Percentiles rank a stretch among this genome's conserved stretches.
Conservation (phyloP, 805 yeast species). For the Pichia manshurica region DNA sequence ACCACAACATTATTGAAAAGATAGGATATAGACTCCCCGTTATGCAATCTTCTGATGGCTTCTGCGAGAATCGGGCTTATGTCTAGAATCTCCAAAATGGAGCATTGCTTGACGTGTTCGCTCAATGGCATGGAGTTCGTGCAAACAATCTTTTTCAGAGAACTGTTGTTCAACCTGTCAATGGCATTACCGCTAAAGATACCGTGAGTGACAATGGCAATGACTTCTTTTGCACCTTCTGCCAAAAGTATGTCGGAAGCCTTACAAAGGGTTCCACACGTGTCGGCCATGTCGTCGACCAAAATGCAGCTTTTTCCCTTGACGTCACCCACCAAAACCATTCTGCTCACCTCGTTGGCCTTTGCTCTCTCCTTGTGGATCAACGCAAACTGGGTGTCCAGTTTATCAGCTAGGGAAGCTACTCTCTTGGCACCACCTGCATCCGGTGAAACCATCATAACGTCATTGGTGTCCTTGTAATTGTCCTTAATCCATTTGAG, state of each 20-base stretch:
- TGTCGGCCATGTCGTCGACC: constrained; percentile 97
- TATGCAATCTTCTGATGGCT: constrained; percentile 88
- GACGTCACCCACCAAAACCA: constrained; percentile 97
- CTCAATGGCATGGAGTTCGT: constrained; percentile 90
- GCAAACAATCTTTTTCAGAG: constrained; percentile 71
- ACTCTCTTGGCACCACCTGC: constrained; percentile 99
- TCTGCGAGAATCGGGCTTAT: constrained; percentile 86
- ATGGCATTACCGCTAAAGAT: constrained; percentile 83
- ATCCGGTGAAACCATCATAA: constrained; percentile 91
- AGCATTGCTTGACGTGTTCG: constrained; percentile 50
- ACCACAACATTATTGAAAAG: constrained; percentile 56
- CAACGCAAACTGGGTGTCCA: constrained; percentile 89
- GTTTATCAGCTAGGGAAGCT: constrained; percentile 85
- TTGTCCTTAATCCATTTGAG: constrained; percentile 72
- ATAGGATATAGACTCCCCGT: constrained; percentile 92
- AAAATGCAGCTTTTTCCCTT: constrained; percentile 73
- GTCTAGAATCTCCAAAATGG: constrained; percentile 75
- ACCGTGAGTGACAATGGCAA: constrained; percentile 95
- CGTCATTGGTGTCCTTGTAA: constrained; percentile 41
- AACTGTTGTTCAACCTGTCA: constrained; percentile 60
- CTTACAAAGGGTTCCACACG: constrained; percentile 93
- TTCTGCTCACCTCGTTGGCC: constrained; percentile 90
- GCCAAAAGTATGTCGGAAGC: constrained; percentile 84
- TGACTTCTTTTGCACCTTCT: constrained; percentile 77
- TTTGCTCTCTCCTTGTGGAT: constrained; percentile 94